Base-by-base conservation (phyloP, 2,329 filamentous ascomycete species). In the Beauveria australis region DNA sequence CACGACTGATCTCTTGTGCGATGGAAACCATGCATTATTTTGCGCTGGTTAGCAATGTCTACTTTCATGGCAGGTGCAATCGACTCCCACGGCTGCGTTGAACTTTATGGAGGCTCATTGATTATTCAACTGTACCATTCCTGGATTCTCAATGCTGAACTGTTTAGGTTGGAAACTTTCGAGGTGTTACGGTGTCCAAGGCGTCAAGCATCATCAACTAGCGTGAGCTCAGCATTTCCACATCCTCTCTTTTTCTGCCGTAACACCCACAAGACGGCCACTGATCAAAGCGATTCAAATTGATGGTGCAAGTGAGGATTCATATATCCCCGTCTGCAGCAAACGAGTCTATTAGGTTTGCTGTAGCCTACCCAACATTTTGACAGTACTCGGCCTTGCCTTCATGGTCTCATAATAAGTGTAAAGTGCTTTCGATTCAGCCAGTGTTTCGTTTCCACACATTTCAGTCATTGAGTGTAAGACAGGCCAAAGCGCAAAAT, bases 401-500 rank as follows among this genome's bases (percentile, higher is more conserved):
- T 62, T 64, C 53, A 74, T 67, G 19, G 52, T 65, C n/a, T 69
- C 59, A 58, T 78, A 79, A 61, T 80, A 81, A 47, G 60, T 64
- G 19, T 64, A 66, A 49, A 81, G 66, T 6, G 64, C 64, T 18
- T 63, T 63, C 16, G 72, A 61, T 1, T 71, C 70, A 5, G 65
- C 65, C 6, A 79, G 66, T 0, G 65, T 64, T 1, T 69, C 70
- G 4, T 67, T 47, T 1, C 72, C 75, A 60, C 69, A 69, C 22
- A 72, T 70, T 16, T 69, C 63, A 9, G 75, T 68, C 22, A 84
- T 73, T 37, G 74, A 74, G 61, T 82, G 71, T 62, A 87, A 65
- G 16, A 83, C 74, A 1, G 84, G 82, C 79, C 81, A 85, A 3
- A 85, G 67, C 0, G 80, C 81, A 67, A 79, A 86, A 68, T 87